Base-by-base conservation (phyloP, 192 early-diverging fungal genomes). In the Kickxella alabastrina region DNA sequence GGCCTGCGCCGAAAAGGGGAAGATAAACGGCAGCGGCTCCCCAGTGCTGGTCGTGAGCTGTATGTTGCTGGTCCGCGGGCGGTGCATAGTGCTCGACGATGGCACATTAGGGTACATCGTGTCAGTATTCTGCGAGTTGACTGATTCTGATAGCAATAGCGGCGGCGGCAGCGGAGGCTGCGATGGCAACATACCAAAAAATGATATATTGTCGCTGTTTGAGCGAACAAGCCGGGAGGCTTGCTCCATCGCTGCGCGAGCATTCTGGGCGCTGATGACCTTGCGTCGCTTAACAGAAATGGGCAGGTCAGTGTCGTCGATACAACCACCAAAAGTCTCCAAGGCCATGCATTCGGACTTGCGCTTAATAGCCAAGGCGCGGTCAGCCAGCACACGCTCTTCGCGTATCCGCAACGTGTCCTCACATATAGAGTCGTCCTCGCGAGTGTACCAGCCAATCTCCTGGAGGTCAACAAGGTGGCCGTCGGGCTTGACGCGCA, bases 401-500 rank as follows among this genome's bases (percentile, higher is more conserved):
- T 75, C 72, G 15, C 65, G 60, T 18, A 57, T 43, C 17, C 41
- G 49, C 21, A 75, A 43, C 4, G 38, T 21, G 15, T 68, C 60
- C 28, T 75, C 72, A 24, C 39, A 63, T 13, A 63, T 52, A 4
- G 51, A 53, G 39, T 77, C 74, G 37, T 65, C 74, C 31, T 69
- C 57, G 0, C 56, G 27, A 2, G 74, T 63, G 29, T 70, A 65
- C 74, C 74, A 77, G 19, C 74, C 74, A 36, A 77, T 62, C 23
- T 77, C 74, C n/a, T 58, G 62, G 42, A 62, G 18, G 23, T 65
- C 52, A 2, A 45, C 31, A 36, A 77, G 51, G 4, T 21, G 35
- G 27, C 74, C 74, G 25, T 65, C 43, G 15, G 25, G 23, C 7
- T 36, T 52, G 13, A 77, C 54, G 28, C 59, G 62, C 43, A 70